Conservation (phyloP, 140 eudicot species). For the Senecio squalidus region DNA sequence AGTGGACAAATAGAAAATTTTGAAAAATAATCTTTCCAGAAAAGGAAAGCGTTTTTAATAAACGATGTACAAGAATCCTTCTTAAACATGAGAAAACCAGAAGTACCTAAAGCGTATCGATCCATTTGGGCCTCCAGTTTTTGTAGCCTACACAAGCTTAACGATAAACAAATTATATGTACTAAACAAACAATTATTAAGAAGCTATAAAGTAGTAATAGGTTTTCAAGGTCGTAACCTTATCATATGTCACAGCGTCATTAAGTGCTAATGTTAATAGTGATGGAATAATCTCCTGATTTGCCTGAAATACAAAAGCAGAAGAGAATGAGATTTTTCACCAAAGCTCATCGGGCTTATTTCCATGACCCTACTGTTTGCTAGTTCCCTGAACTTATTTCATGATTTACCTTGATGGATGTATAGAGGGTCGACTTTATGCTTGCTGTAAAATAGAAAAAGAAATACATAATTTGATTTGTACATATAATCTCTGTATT, state of each 20-base stretch:
- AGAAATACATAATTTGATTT: neutral
- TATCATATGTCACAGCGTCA: slow-evolving; percentile 82
- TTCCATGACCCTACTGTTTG: neutral
- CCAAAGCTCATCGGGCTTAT: neutral
- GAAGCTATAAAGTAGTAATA: slow-evolving; percentile 9
- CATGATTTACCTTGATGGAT: slow-evolving; percentile 59
- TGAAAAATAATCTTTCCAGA: neutral
- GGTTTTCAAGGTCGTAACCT: slow-evolving; percentile 49
- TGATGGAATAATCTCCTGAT: slow-evolving; percentile 69
- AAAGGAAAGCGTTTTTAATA: too few species aligned
- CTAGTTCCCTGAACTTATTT: neutral
- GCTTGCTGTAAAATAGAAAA: slow-evolving; percentile 44
- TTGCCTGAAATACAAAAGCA: slow-evolving; percentile 43
- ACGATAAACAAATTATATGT: slow-evolving; percentile 13
- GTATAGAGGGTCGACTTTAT: slow-evolving; percentile 62
- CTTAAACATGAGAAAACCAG: neutral
- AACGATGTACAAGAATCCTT: too few species aligned
- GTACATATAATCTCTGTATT: neutral
- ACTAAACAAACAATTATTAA: neutral
- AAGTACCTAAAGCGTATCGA: slow-evolving; percentile 89
- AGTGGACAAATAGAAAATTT: neutral
- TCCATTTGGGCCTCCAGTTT: slow-evolving; percentile 99
- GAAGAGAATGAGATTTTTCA: neutral
- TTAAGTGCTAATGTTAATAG: slow-evolving; percentile 78
- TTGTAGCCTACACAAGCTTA: slow-evolving; percentile 74